A percentile compares a stretch with the other conserved stretches of the same genome.
Conservation (phyloP, 225 moss, liverwort and hornwort genomes). For the Antitrichia curtipendula region DNA sequence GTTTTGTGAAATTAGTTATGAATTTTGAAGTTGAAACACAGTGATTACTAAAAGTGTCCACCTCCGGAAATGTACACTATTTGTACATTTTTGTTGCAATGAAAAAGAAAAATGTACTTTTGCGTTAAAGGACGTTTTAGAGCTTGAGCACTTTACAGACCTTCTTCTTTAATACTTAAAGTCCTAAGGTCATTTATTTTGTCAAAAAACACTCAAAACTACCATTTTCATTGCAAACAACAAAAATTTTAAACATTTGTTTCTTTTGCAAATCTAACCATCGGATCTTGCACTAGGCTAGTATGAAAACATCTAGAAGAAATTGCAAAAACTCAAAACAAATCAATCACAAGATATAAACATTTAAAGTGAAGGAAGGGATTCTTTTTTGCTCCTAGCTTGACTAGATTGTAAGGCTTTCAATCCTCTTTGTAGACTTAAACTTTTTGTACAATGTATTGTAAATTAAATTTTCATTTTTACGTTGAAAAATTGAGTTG, state of each 20-base stretch:
- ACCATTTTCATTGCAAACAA: not conserved
- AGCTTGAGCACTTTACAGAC: not conserved
- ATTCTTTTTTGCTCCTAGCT: not conserved
- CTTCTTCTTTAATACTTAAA: not conserved
- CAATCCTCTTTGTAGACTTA: not conserved
- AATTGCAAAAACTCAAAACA: not conserved
- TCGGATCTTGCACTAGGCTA: not conserved
- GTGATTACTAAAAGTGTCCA: accelerated
- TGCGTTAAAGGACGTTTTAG: accelerated
- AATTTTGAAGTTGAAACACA: not conserved
- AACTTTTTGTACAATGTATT: not conserved
- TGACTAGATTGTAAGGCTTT: not conserved
- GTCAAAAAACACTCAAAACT: not conserved
- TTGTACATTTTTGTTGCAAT: not conserved
- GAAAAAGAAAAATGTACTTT: not conserved
- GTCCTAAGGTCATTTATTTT: not conserved
- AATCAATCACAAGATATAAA: not conserved
- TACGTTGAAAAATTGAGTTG: not conserved
- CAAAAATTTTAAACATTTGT: not conserved
- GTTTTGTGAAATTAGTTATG: not conserved
- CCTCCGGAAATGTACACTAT: not conserved
- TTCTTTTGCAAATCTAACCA: not conserved
- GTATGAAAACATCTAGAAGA: accelerated
- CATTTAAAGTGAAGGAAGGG: accelerated
- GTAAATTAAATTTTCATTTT: not conserved